Percentiles rank a stretch among this genome's conserved stretches.
Evolutionary conservation across 176 grass and related monocot genomes (phyloP).

Genomic region (Puya raimondii): DNA sequence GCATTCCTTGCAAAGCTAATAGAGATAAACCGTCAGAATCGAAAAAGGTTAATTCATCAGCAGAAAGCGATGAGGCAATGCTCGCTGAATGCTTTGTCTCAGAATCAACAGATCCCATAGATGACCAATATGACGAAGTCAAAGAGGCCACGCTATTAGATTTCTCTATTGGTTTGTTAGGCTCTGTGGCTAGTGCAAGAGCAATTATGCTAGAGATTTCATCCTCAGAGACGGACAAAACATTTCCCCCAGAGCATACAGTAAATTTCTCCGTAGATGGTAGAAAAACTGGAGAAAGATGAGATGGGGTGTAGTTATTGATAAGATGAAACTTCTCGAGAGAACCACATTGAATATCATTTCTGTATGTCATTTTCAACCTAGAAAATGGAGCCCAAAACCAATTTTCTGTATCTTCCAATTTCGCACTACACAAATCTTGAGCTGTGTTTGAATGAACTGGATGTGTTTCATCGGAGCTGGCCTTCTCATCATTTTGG

Average conservation of each 20-base stretch:
- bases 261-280: conserved; percentile 48
- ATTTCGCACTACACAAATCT: conserved; percentile 21
- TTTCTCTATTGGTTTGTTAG: conserved; percentile 54
- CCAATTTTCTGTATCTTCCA: conserved; percentile 56
- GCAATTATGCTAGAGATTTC: conserved; percentile 96
- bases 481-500: conserved; percentile 15
- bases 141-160: conserved; percentile 54
- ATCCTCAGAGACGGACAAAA: conserved; percentile 61
- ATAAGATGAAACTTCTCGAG: conserved; percentile 50
- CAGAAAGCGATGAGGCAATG: conserved; percentile 26
- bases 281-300: conserved; percentile 44
- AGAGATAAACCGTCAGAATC: conserved; percentile 36
- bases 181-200: conserved; percentile 38
- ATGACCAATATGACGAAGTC: conserved; percentile 52
- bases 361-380: conserved; percentile 54
- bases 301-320: conserved; percentile 62
- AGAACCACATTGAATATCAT: conserved; percentile 40
- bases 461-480: background rate
- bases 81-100: conserved; percentile 20
- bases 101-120: conserved; percentile 51
- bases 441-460: conserved; percentile 2
- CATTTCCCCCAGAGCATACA: conserved; percentile 46
- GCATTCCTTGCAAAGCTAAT: conserved; percentile 29
- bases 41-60: conserved; percentile 29
- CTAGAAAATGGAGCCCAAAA: conserved; percentile 65